Evolutionary conservation across 495 filamentous ascomycete species (phyloP), one percentile per base, ranked within the genome.

Genomic region (Penicillium roqueforti): DNA sequence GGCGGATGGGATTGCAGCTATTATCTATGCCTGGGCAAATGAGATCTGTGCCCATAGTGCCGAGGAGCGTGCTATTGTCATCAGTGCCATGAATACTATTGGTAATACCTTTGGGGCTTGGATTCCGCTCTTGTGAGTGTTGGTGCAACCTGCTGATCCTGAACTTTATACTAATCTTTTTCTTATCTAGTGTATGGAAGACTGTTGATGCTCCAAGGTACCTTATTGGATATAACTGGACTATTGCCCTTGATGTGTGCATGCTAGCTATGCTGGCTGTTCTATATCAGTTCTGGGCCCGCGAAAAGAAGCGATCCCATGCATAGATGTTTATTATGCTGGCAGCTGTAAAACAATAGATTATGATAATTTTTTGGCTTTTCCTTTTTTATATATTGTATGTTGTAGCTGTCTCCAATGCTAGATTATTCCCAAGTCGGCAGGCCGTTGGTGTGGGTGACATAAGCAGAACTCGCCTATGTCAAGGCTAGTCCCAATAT

Each of bases 11-110:
- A 64, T 67, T 25, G 63, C 63, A 19, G 58, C 58, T 26, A 61
- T 62, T 31, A 57, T 67, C 6, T 67, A 60, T 45, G 61, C 64
- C 3, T 83, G 79, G 79, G 79, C 76, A 8, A 74, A 81, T 54
- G 81, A 84, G 53, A 81, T 83, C 34, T 82, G 80, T 55, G 65
- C 65, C 9, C 70, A 71, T 23, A 77, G 79, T 44, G 76, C 76
- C 23, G 81, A 84, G 66, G 80, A 84, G 61, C 65, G 81, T 37
- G 80, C 80, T 4, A 51, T 84, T 18, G 80, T 84, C 9, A 70
- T 78, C 36, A 73, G 73, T 34, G 66, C 71, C 7, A 80, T 81
- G 77, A 83, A 81, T 53, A 75, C 75, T 0, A 60, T 75, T 49
- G 74, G 71, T 1, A 80, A 81, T 61, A 74, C 75, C 2, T 72